A percentile compares a stretch with the other conserved stretches of the same genome.
Evolutionary conservation across 768 basidiomycete genomes (phyloP).

Genomic region (Phallus indusiatus): DNA sequence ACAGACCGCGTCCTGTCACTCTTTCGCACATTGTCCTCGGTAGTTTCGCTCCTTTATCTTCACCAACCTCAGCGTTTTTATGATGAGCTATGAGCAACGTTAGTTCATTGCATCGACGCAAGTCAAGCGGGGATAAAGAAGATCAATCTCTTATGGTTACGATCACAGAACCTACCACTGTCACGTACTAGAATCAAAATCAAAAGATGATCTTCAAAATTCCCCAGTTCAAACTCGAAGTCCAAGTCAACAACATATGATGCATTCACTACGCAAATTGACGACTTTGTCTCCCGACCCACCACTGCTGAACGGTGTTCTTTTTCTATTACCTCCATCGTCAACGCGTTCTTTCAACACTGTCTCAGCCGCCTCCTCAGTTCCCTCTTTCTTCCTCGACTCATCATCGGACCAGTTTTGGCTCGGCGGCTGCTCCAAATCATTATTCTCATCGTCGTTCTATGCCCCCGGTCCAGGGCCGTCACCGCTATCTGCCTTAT

Average conservation of each 20-base stretch:
- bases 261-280: constrained; percentile 9
- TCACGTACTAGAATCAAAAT: constrained; percentile 8
- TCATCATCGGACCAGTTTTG: constrained; percentile 21
- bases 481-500: constrained; percentile 39
- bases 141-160: constrained; percentile 20
- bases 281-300: constrained; percentile 19
- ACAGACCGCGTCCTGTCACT: background rate
- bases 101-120: constrained; percentile 30
- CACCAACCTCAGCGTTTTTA: background rate
- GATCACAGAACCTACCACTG: constrained; percentile 12
- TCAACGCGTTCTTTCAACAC: constrained; percentile 7
- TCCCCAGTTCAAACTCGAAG: background rate
- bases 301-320: background rate
- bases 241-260: background rate
- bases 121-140: constrained; percentile 35
- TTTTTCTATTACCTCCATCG: background rate
- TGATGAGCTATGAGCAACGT: constrained; percentile 1
- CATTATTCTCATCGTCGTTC: constrained; percentile 20
- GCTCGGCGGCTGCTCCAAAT: constrained; percentile 12
- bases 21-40: background rate
- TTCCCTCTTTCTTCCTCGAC: constrained; percentile 15
- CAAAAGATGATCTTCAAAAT: constrained; percentile 5
- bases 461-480: constrained; percentile 37
- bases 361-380: constrained; percentile 10
- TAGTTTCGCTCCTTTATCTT: background rate